phyloP scores from a whole-genome alignment of 805 yeast species.

The Metschnikowia lachancei region DNA sequence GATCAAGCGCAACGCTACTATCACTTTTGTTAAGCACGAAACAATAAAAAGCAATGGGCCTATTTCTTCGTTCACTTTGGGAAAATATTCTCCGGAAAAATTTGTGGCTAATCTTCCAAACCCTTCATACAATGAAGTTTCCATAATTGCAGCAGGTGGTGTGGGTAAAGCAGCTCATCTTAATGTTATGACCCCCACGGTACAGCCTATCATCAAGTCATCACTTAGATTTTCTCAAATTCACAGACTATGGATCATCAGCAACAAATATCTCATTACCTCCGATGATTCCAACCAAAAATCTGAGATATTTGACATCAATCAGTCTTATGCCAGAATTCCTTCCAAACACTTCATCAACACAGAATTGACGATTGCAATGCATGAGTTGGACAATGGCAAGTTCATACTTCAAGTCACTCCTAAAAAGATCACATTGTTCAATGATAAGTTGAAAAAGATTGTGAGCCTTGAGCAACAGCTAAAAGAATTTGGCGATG shows the following conservation, averaged over 20 bases:
- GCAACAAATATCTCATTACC: conserved; percentile 62
- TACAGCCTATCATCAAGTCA: conserved; percentile 65
- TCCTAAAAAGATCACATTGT: conserved; percentile 59
- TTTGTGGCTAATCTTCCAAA: conserved; percentile 61
- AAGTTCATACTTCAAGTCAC: conserved; percentile 73
- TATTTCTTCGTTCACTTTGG: conserved; percentile 62
- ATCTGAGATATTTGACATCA: conserved; percentile 66
- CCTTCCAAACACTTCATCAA: conserved; percentile 62
- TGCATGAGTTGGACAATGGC: conserved; percentile 57
- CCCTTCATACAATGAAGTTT: conserved; percentile 64
- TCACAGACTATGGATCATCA: conserved; percentile 71
- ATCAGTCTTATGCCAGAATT: conserved; percentile 58
- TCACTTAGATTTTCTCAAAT: conserved; percentile 71
- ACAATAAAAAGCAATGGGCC: conserved; percentile 69
- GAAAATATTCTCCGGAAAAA: conserved; percentile 52
- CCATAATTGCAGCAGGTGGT: conserved; percentile 71
- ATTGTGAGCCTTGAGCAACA: conserved; percentile 46
- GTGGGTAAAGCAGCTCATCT: conserved; percentile 52
- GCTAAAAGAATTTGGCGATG: conserved; percentile 36
- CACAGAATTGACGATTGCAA: conserved; percentile 61
- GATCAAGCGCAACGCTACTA: conserved; percentile 16
- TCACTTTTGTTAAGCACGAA: conserved; percentile 49
- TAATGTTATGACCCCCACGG: conserved; percentile 61
- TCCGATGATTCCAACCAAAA: conserved; percentile 63
- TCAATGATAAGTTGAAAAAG: conserved; percentile 56